Evolutionary conservation across 164 flowering plant genomes (phyloP).

Genomic region (Vitis rotundifolia): DNA sequence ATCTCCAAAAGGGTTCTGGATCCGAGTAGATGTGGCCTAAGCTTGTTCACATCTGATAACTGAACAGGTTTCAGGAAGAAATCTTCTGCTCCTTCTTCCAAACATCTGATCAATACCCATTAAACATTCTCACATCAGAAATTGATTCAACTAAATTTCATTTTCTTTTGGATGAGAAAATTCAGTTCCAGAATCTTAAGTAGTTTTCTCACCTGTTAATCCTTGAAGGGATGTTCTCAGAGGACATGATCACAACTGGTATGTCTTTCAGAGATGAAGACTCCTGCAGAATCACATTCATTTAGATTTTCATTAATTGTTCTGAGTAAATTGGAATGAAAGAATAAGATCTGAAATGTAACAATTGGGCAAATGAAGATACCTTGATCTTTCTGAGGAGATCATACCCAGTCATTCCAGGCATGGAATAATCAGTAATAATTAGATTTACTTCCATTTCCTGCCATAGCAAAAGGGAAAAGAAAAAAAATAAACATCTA

Average conservation of each 20-base stretch:
- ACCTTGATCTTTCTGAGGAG: constrained; percentile 51
- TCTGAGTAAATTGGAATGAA: background rate
- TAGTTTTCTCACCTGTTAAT: constrained; percentile 34
- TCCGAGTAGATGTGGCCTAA: constrained; percentile 48
- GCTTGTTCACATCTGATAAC: constrained; percentile 55
- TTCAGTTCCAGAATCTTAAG: background rate
- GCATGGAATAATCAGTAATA: constrained; percentile 55
- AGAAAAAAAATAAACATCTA: background rate
- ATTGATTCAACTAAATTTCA: background rate
- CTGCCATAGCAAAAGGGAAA: constrained; percentile 6
- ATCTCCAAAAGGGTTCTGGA: no score
- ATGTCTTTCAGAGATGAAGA: constrained; percentile 44
- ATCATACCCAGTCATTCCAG: constrained; percentile 58
- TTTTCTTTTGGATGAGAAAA: background rate
- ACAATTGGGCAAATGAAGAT: background rate
- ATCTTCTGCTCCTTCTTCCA: constrained; percentile 76
- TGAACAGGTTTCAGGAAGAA: constrained; percentile 66
- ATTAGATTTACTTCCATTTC: constrained; percentile 38
- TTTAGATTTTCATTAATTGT: background rate
- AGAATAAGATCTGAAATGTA: no score
- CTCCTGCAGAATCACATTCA: constrained; percentile 29
- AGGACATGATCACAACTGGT: constrained; percentile 63
- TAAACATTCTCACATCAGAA: background rate
- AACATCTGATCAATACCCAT: constrained; percentile 39
- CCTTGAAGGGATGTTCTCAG: constrained; percentile 56